phyloP scores from a whole-genome alignment of 2,329 filamentous ascomycete genomes.

The Botrytis tulipae region DNA sequence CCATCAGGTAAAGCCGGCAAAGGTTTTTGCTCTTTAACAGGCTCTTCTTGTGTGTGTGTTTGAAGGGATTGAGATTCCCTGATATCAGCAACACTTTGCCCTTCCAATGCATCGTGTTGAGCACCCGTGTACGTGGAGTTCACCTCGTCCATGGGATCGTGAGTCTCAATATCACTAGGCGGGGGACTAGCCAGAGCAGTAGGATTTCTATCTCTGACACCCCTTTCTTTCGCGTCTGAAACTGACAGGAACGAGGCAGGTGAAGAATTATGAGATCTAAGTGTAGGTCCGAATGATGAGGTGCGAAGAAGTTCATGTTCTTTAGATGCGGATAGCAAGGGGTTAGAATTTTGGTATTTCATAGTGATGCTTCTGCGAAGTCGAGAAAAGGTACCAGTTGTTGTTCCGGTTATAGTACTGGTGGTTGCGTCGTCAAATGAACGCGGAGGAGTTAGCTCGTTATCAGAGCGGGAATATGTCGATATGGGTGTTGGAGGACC shows the following conservation, averaged over 20 bases:
- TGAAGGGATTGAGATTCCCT: neutral
- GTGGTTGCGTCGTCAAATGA: neutral
- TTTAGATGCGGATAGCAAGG: constrained; percentile 4
- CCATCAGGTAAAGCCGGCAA: constrained; percentile 10
- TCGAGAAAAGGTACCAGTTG: constrained; percentile 17
- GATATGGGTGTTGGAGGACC: constrained; percentile 25
- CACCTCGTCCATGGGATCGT: constrained; percentile 11
- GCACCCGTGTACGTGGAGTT: neutral
- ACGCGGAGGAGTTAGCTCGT: constrained; percentile 21
- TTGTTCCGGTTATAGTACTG: neutral
- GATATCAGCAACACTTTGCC: neutral
- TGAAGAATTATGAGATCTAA: constrained; percentile 8
- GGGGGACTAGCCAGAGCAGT: constrained; percentile 6
- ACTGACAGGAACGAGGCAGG: constrained; percentile 12
- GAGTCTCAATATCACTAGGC: constrained; percentile 4
- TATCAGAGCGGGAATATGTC: constrained; percentile 23
- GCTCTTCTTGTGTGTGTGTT: neutral
- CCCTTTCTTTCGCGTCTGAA: constrained; percentile 5
- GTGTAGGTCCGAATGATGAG: constrained; percentile 12
- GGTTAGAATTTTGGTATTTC: constrained; percentile 8
- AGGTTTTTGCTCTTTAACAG: neutral
- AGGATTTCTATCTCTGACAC: neutral
- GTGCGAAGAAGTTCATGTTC: constrained; percentile 15
- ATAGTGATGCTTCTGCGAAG: constrained; percentile 18
- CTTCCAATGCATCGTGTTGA: neutral